Evolutionary conservation across 2,329 filamentous ascomycete species (phyloP).

Genomic region (Paecilomyces variotii): DNA sequence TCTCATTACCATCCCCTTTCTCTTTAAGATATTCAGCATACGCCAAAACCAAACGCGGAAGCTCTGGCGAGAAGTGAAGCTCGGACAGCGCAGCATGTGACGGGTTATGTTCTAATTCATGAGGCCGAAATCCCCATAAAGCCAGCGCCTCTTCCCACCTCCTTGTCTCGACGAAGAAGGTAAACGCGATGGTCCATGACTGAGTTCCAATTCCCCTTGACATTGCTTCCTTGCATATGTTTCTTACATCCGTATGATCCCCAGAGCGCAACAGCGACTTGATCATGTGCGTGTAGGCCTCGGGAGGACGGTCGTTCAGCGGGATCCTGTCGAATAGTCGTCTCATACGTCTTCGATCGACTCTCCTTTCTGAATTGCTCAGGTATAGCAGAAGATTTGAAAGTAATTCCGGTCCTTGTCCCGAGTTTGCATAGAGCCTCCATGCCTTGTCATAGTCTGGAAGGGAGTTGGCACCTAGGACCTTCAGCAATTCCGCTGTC

Average conservation of each 20-base stretch:
- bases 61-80: constrained; percentile 6
- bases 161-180: constrained; percentile 19
- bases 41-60: constrained; percentile 14
- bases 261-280: constrained; percentile 35
- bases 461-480: constrained; percentile 10
- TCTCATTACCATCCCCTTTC: background rate
- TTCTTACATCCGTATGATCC: constrained; percentile 29
- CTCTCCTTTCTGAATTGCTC: constrained; percentile 25
- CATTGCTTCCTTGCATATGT: constrained; percentile 35
- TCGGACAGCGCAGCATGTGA: constrained; percentile 9
- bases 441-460: constrained; percentile 33
- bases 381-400: constrained; percentile 30
- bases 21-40: constrained; percentile 14
- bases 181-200: constrained; percentile 24
- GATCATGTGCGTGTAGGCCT: constrained; percentile 40
- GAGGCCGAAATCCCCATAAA: constrained; percentile 21
- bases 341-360: constrained; percentile 36
- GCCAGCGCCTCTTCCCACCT: constrained; percentile 25
- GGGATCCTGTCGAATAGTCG: constrained; percentile 40
- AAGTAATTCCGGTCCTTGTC: constrained; percentile 17
- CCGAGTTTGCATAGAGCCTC: constrained; percentile 30
- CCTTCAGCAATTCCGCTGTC: constrained; percentile 9
- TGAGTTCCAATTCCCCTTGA: constrained; percentile 13
- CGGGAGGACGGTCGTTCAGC: constrained; percentile 24
- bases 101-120: constrained; percentile 5